phyloP scores from a whole-genome alignment of 371 early-diverging fungal genomes.

The Haplosporangium sp. region DNA sequence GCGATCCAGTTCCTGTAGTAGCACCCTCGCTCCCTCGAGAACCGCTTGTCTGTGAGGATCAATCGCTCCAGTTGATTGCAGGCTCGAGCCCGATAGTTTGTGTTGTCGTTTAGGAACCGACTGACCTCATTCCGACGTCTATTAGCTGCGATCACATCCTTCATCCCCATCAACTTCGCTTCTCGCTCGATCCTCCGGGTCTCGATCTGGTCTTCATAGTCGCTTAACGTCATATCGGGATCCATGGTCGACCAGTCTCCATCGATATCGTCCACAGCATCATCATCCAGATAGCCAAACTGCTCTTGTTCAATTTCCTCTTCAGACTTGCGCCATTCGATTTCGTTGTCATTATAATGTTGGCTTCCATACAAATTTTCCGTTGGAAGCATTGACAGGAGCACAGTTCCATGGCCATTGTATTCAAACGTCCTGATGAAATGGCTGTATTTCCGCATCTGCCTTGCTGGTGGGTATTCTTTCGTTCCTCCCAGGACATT shows the following conservation, averaged over 20 bases:
- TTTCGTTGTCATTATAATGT: conserved; percentile 7
- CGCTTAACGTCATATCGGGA: conserved; percentile 17
- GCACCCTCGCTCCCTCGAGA: conserved; percentile 31
- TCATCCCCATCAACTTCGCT: neutral
- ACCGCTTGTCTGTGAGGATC: conserved; percentile 33
- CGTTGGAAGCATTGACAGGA: conserved; percentile 26
- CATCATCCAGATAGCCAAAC: conserved; percentile 33
- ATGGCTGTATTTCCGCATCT: conserved; percentile 31
- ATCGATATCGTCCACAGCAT: conserved; percentile 4
- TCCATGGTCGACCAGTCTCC: neutral
- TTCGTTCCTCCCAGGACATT: conserved; percentile 26
- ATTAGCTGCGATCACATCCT: conserved; percentile 15
- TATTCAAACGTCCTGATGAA: conserved; percentile 38
- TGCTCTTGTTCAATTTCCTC: conserved; percentile 16
- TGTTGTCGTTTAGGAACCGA: conserved; percentile 30
- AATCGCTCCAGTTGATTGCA: conserved; percentile 31
- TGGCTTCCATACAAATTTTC: neutral
- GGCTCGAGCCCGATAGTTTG: conserved; percentile 15
- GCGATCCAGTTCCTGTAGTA: conserved; percentile 31
- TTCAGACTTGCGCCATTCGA: conserved; percentile 12
- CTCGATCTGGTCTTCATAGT: conserved; percentile 31
- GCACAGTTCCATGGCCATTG: conserved; percentile 36
- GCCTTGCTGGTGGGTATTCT: conserved; percentile 21
- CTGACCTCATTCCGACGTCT: conserved; percentile 22
- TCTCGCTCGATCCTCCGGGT: conserved; percentile 2